Evolutionary conservation across 225 moss, liverwort and hornwort species (phyloP), one percentile per base, ranked within the genome.

Genomic region (Takakia lepidozioides): DNA sequence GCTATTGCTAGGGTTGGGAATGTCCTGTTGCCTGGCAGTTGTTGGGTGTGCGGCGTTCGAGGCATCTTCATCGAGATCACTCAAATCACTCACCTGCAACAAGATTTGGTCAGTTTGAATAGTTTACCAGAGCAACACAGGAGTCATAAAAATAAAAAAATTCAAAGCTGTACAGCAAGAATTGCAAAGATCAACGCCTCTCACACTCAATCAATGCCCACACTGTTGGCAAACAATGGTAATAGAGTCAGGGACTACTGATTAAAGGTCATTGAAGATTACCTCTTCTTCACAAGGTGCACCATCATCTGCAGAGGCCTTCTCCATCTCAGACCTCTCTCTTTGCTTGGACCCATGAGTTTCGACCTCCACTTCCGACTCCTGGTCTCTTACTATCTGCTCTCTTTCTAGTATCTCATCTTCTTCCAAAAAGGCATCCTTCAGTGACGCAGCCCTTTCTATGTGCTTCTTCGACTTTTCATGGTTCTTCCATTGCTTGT

Each of bases 391-490:
- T 18, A 78, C 78, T 47, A 74, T 73, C 64, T 73, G 65, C 30
- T 98, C 95, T 21, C 67, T 66, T 49, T 78, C 74, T 18, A 78
- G 73, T 47, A 74, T 73, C 64, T 73, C 68, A 37, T 98, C 95
- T 21, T 98, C 95, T 27, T 85, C 77, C 44, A 75, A 38, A 52
- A 98, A 83, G 9, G 85, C 80, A 20, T 75, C 84, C 63, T 79
- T 98, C n/a, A 91, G 68, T 18, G 79, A 85, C 41, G 75, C 61
- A 27, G 80, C 76, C 60, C 75, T 82, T 47, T 82, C 85, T 24
- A 75, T 54, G 53, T 98, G 95, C 66, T 98, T 98, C 70, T 83
- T 98, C 10, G 95, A 98, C 42, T 78, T 77, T 61, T 98, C 95
- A 35, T 98, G 95, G 49, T 98, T 98, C 19, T 80, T 66, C 87